A percentile compares a stretch with the other conserved stretches of the same genome.
Evolutionary conservation across 1,284 basidiomycete species (phyloP).

Genomic region (Pseudozyma hubeiensis): DNA sequence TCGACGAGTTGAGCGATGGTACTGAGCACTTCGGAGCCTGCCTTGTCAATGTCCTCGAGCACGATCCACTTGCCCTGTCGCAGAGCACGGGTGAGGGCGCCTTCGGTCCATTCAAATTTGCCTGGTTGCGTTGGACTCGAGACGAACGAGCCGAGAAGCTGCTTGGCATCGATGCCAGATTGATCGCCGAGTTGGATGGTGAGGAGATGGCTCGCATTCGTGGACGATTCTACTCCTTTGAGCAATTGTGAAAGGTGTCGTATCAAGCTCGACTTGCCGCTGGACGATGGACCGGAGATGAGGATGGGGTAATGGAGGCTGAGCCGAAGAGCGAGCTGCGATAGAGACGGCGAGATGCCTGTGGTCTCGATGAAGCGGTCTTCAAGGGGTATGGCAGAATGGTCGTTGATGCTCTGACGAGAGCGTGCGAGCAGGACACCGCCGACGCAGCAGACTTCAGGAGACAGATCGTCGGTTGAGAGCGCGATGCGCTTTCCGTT

Average conservation of each 20-base stretch:
- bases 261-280: constrained; percentile 88
- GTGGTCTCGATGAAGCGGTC: constrained; percentile 74
- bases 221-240: constrained; percentile 14
- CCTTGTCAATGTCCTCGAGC: constrained; percentile 86
- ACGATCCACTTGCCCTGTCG: constrained; percentile 92
- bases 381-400: neutral
- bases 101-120: constrained; percentile 95
- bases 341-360: constrained; percentile 75
- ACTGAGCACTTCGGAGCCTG: constrained; percentile 60
- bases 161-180: constrained; percentile 82
- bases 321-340: constrained; percentile 76
- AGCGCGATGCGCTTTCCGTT: constrained; percentile 5
- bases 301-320: constrained; percentile 82
- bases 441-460: constrained; percentile 39
- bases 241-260: constrained; percentile 75
- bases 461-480: constrained; percentile 11
- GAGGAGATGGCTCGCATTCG: constrained; percentile 73
- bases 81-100: constrained; percentile 89
- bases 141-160: constrained; percentile 91
- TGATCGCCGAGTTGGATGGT: constrained; percentile 82
- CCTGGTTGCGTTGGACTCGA: constrained; percentile 88
- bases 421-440: constrained; percentile 52
- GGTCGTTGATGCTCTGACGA: neutral
- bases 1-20: constrained; percentile 75
- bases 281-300: constrained; percentile 86